Evolutionary conservation across 2,329 filamentous ascomycete genomes (phyloP), one percentile per base, ranked within the genome.

Genomic region (Knufia petricola): DNA sequence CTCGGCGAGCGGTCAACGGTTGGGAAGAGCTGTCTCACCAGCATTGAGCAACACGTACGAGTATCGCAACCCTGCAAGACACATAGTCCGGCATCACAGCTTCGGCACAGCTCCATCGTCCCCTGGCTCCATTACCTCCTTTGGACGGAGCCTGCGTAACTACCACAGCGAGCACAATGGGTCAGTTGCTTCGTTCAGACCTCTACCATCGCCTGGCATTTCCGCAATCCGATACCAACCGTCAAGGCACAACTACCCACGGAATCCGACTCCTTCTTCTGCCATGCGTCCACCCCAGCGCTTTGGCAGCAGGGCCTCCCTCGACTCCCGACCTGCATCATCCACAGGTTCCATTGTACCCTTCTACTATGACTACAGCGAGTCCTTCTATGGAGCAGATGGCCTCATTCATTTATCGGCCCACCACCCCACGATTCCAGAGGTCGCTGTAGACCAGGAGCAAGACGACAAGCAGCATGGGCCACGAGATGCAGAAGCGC

Each of bases 341-440:
- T 50, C 53, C 9, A 58, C 58, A 8, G 55, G 49, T 26, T 59
- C 55, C 10, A 54, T 51, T 6, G 47, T 45, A 4, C 56, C 58
- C 45, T 50, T 49, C 15, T 59, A 58, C 34, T 59, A 58, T 50
- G 58, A 59, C 43, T 59, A 59, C 39, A 56, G 56, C 9, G 58
- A 59, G 41, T 57, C 53, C 1, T 59, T 57, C 45, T 13, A 53
- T 6, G 46, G 52, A 37, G 9, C 44, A 30, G 26, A 17, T 1
- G 36, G 32, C 15, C 49, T 43, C 38, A 20, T 48, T 19, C 48
- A 46, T 24, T 50, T 52, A 32, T 50, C 44, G n/a, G 48, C 51
- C 38, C 51, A 58, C 28, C 50, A 54, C 19, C 24, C 15, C 32
- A 48, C 49, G 21, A 53, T 54, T 21, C 36, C 40, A 20, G 55